Evolutionary conservation across 106 monocot species (phyloP).

Genomic region (Allium fistulosum): DNA sequence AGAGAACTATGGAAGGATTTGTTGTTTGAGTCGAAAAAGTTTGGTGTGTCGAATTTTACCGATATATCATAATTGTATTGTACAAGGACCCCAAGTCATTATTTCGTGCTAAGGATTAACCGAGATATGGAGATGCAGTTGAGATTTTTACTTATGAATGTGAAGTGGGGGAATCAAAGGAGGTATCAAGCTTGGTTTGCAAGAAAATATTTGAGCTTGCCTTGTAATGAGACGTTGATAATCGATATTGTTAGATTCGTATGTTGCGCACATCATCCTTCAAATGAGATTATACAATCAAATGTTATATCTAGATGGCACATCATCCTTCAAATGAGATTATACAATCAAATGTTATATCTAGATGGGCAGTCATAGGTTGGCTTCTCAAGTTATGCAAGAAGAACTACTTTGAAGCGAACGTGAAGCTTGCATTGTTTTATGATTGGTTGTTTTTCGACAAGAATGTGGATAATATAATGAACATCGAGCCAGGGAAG

Average conservation of each 20-base stretch:
- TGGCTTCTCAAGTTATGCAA: conserved; percentile 76
- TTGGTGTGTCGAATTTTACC: conserved; percentile 27
- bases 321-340: conserved; percentile 60
- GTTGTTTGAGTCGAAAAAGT: conserved; percentile 26
- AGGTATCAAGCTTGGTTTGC: conserved; percentile 85
- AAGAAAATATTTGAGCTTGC: conserved; percentile 43
- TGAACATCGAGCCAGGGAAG: conserved; percentile 89
- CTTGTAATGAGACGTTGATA: conserved; percentile 48
- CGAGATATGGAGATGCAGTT: conserved; percentile 70
- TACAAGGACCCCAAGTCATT: conserved; percentile 34
- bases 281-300: conserved; percentile 51
- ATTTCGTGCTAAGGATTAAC: conserved; percentile 39
- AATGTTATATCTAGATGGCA: conserved; percentile 66
- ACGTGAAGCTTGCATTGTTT: conserved; percentile 82
- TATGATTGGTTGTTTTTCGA: conserved; percentile 92
- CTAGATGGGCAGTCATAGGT: conserved; percentile 82
- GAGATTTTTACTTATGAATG: conserved; percentile 68
- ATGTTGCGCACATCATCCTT: conserved; percentile 56
- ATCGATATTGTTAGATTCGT: conserved; percentile 63
- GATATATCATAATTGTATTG: conserved; percentile 53
- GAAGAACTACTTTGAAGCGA: conserved; percentile 54
- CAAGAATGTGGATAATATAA: conserved; percentile 41
- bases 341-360: conserved; percentile 44
- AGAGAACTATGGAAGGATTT: conserved; percentile 62
- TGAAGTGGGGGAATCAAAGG: conserved; percentile 68